Base-by-base conservation (phyloP, 306 rosid species). In the Albizia julibrissin region DNA sequence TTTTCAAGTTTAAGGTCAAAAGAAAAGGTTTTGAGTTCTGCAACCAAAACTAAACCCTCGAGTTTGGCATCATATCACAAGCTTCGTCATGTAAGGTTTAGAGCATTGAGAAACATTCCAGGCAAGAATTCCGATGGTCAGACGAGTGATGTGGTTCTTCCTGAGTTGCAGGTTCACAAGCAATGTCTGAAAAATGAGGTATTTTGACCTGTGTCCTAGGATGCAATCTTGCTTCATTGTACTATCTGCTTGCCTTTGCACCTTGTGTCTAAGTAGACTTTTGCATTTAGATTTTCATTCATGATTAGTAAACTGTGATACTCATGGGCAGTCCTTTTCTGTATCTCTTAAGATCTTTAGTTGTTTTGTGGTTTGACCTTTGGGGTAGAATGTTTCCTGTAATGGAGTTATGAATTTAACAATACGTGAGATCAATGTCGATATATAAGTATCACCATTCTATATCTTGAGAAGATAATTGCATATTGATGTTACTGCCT, bases 151-250 rank as follows among this genome's bases (percentile, higher is more conserved):
- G 87, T 72, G 87, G 79, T 47, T 46, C 83, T 87, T 78, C 77
- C 92, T 75, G 88, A 86, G 84, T 77, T 86, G 81, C 86, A 70
- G 75, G 33, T 42, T 22, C 12, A 83, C 74, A 82, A 78, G 87
- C 87, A 87, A 44, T 88, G 58, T 24, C 94, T 86, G 56, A 88
- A 91, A 90, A 92, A 89, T 80, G 89, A 91, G 85, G 91, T 84
- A 77, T 80, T 81, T 80, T 56, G 27, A 43, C 77, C 54, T 76
- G 31, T 0, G 44, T 59, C 42, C n/a, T 70, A 46, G 50, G 66
- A 27, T 50, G 9, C 37, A 33, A 82, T n/a, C 65, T 75, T 74
- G 72, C 31, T 74, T 79, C 64, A 26, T 59, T 77, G 15, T 69
- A 19, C 47, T 68, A 39, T 43, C 49, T 39, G 49, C 47, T 39